A percentile compares a stretch with the other conserved stretches of the same genome.
Conservation (phyloP, 163 green algal species). For the Scenedesmus sp. region DNA sequence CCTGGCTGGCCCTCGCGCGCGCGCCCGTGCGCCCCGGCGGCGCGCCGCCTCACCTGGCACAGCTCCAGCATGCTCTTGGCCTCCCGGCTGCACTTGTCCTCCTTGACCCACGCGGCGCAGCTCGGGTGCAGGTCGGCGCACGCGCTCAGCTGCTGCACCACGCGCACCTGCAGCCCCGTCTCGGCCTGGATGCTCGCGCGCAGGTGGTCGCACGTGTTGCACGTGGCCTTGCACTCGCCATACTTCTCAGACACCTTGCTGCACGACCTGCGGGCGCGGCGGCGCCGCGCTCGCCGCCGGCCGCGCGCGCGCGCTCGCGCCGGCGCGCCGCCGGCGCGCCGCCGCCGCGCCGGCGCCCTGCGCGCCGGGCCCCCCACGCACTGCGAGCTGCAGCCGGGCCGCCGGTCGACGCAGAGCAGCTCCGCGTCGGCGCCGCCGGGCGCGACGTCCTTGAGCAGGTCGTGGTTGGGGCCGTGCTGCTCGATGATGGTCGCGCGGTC, state of each 20-base stretch:
- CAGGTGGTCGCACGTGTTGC: conserved; percentile 32
- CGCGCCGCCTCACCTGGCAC: conserved; percentile 29
- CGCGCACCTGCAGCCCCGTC: conserved; percentile 26
- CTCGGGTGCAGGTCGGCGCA: conserved; percentile 28
- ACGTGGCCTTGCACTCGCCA: conserved; percentile 29
- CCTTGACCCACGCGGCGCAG: conserved; percentile 21
- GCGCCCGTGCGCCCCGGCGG: too few species aligned
- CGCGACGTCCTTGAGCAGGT: conserved; percentile 1
- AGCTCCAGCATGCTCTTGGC: conserved; percentile 38
- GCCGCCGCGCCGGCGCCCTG: too few species aligned
- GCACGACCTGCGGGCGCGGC: not conserved
- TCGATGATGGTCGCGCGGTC: too few species aligned
- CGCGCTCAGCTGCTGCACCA: conserved; percentile 24
- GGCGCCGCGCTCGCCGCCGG: too few species aligned
- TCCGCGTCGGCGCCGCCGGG: conserved; percentile 38
- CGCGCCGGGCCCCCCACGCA: too few species aligned
- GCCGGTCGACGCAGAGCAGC: conserved; percentile 30
- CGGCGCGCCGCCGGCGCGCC: too few species aligned
- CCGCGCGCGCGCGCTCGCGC: too few species aligned
- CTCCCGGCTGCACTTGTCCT: conserved; percentile 3
- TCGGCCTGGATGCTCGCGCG: conserved; percentile 18
- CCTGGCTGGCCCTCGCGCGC: too few species aligned
- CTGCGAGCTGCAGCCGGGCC: conserved; percentile 1
- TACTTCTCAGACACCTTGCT: conserved; percentile 22
- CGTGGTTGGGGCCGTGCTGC: not conserved